Conservation (phyloP, 1,139 yeast genomes). For the Blastobotrys serpentis region DNA sequence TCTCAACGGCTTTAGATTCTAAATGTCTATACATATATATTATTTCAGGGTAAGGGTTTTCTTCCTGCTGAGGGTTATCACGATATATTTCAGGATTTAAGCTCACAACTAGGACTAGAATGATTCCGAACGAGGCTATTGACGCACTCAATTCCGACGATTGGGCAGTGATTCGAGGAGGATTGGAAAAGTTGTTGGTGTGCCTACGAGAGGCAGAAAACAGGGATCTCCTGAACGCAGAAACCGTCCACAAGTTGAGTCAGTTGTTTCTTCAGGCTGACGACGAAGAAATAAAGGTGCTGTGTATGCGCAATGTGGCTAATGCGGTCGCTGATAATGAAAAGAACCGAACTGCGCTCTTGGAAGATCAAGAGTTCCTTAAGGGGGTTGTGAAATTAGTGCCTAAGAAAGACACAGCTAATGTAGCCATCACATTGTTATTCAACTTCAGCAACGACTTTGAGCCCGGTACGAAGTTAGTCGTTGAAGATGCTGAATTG, state of each 20-base stretch:
- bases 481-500: conserved; percentile 4
- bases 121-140: conserved; percentile 4
- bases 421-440: conserved; percentile 16
- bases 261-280: conserved; percentile 7
- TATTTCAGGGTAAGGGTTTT: neutral
- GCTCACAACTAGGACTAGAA: neutral
- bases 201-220: conserved; percentile 13
- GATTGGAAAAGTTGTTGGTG: conserved; percentile 11
- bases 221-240: conserved; percentile 1
- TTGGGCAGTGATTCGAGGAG: neutral
- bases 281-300: neutral
- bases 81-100: too few species aligned
- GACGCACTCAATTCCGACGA: neutral
- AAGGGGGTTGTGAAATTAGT: conserved; percentile 4
- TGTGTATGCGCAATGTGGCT: conserved; percentile 11
- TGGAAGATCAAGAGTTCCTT: conserved; percentile 15
- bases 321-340: conserved; percentile 20
- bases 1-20: too few species aligned
- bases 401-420: conserved; percentile 7
- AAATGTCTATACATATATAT: too few species aligned
- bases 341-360: conserved; percentile 16
- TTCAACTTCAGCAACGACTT: conserved; percentile 19
- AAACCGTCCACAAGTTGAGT: conserved; percentile 3
- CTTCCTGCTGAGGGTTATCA: neutral
- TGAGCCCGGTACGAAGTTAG: conserved; percentile 14